Base-by-base conservation (phyloP, 1,139 yeast genomes). In the Saccharomycopsis hybrid region DNA sequence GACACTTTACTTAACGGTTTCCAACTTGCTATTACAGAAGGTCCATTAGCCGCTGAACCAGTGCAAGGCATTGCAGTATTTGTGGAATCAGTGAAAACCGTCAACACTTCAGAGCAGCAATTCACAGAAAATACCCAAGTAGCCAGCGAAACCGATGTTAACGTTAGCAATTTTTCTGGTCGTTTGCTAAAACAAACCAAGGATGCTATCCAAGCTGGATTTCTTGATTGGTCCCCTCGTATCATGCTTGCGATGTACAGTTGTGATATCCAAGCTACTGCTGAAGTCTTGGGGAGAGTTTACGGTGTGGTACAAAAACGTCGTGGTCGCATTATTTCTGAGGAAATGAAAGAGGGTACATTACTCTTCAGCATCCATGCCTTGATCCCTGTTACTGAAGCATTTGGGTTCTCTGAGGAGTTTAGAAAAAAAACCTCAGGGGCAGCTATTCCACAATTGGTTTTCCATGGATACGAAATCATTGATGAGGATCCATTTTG, bases 261-360 rank as follows among this genome's bases (percentile, higher is more conserved):
- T 1, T 90, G 97, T 70, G 97, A 90, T 57, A 88, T 94, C 56
- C 99, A 94, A 66, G 95, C 98, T 0, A 78, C 95, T 1, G 80
- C 96, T 0, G 98, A 94, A 58, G 97, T 89, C 0, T 72, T 94
- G 47, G 98, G 98, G 48, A 88, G 87, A 62, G 97, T 94, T 0
- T 94, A 94, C 63, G 95, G 89, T 0, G 97, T 92, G 27, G 89
- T 94, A 25, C 96, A 94, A 58, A 80, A 79, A 60, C 76, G 97
- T 59, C 83, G 88, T 41, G 99, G 99, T 39, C 70, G 77, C 47
- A 86, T 94, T 51, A 74, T 85, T 2, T 78, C 90, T 1, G 98
- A 94, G 65, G 98, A 92, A 63, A 82, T 92, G 90, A 89, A 90
- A 61, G 98, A 94, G 64, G 98, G 98, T 11, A 92, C 98, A 0